phyloP scores from a whole-genome alignment of 495 filamentous ascomycete genomes.

The Pyrenula massariospora region DNA sequence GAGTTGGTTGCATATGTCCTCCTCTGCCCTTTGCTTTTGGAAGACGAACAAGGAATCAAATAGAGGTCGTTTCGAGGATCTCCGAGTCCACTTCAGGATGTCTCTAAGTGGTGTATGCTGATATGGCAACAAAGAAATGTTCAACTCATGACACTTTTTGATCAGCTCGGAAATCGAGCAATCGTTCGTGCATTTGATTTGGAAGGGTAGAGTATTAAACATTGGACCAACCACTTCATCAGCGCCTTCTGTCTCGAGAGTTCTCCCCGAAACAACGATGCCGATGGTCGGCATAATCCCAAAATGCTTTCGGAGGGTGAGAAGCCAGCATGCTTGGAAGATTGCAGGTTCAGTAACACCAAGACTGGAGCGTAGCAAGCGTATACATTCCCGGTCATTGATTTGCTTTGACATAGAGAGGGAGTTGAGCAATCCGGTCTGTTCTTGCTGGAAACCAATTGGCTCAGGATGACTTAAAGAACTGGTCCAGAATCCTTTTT shows the following conservation, averaged over 20 bases:
- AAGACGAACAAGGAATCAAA: constrained; percentile 87
- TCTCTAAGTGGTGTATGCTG: constrained; percentile 64
- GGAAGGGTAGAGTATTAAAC: constrained; percentile 81
- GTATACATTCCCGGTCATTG: constrained; percentile 20
- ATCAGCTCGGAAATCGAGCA: constrained; percentile 41
- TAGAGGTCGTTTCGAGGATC: constrained; percentile 40
- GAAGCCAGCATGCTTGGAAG: constrained; percentile 58
- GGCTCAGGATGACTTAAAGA: constrained; percentile 15
- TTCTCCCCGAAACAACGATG: constrained; percentile 57
- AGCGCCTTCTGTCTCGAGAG: constrained; percentile 49
- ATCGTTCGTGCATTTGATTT: constrained; percentile 28
- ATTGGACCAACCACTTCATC: constrained; percentile 70
- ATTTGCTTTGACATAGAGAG: constrained; percentile 18
- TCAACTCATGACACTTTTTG: constrained; percentile 46
- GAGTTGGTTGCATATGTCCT: constrained; percentile 18
- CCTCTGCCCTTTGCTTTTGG: constrained; percentile 35
- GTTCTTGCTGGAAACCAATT: constrained; percentile 10
- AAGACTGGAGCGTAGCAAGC: constrained; percentile 37
- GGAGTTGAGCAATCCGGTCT: constrained; percentile 7
- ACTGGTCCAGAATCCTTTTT: constrained; percentile 28
- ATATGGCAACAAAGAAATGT: constrained; percentile 44
- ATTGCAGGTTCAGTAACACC: constrained; percentile 66
- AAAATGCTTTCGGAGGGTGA: constrained; percentile 30
- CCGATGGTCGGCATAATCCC: constrained; percentile 36
- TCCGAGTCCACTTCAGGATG: constrained; percentile 56